These are phyloP conservation scores for Fusarium graminum DNA, from an alignment of 2,329 filamentous ascomycete genomes.

Conservation along the genomic window DNA sequence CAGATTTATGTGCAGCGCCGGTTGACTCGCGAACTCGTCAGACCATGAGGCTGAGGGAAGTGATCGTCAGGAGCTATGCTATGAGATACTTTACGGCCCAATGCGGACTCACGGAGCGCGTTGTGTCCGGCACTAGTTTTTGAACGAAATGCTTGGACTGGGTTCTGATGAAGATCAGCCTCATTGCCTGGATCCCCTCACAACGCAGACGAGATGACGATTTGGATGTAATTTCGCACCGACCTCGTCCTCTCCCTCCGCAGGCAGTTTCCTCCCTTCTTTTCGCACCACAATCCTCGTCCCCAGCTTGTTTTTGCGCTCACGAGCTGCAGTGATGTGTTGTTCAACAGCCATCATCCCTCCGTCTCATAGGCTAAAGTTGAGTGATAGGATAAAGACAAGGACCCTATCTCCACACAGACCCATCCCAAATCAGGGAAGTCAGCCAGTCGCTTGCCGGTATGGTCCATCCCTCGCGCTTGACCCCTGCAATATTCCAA, in stretches of 20 bases:
- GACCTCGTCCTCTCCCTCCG: slow-evolving; percentile 34
- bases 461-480: slow-evolving; percentile 47
- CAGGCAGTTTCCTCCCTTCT: slow-evolving; percentile 24
- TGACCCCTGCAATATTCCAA: slow-evolving; percentile 51
- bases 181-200: slow-evolving; percentile 25
- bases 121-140: slow-evolving; percentile 21
- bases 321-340: slow-evolving; percentile 58
- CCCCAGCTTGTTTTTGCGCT: slow-evolving; percentile 46
- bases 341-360: slow-evolving; percentile 61
- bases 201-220: slow-evolving; percentile 38
- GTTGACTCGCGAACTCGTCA: slow-evolving; percentile 25
- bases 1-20: slow-evolving; percentile 7
- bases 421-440: slow-evolving; percentile 57
- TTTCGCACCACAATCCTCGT: slow-evolving; percentile 30
- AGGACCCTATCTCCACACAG: slow-evolving; percentile 54
- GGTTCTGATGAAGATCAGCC: slow-evolving; percentile 44
- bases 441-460: slow-evolving; percentile 52
- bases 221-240: slow-evolving; percentile 44
- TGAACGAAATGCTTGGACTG: slow-evolving; percentile 33
- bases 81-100: slow-evolving; percentile 32
- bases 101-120: slow-evolving; percentile 24
- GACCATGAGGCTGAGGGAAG: slow-evolving; percentile 17
- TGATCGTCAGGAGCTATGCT: slow-evolving; percentile 37
- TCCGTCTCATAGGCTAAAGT: slow-evolving; percentile 54
- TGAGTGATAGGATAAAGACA: slow-evolving; percentile 60